phyloP scores from a whole-genome alignment of 768 basidiomycete genomes.

The Boletus patriciae region DNA sequence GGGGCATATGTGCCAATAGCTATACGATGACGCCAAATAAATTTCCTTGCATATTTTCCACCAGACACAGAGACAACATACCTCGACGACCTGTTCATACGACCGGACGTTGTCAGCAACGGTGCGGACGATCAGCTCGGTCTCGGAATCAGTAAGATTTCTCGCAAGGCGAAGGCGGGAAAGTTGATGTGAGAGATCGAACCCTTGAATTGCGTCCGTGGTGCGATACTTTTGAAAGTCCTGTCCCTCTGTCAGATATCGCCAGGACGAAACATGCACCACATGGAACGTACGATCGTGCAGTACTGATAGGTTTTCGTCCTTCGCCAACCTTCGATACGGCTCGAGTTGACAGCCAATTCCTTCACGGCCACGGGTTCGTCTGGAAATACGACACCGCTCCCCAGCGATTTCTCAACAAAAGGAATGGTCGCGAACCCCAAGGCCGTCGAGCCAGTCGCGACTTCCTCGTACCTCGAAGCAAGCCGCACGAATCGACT shows the following conservation, averaged over 20 bases:
- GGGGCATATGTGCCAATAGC: slow-evolving; percentile 78
- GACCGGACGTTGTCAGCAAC: slow-evolving; percentile 69
- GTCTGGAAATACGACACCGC: slow-evolving; percentile 78
- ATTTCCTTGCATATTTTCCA: no score
- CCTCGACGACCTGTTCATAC: slow-evolving; percentile 91
- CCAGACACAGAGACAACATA: slow-evolving; percentile 31
- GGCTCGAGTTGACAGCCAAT: slow-evolving; percentile 68
- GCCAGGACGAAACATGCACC: not conserved
- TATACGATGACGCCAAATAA: slow-evolving; percentile 31
- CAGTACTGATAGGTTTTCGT: slow-evolving; percentile 79
- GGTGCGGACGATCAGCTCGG: slow-evolving; percentile 68
- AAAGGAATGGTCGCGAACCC: slow-evolving; percentile 66
- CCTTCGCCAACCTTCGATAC: slow-evolving; percentile 92
- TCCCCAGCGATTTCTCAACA: slow-evolving; percentile 55
- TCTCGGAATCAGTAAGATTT: slow-evolving; percentile 71
- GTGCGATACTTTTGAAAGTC: slow-evolving; percentile 61
- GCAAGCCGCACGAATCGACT: slow-evolving; percentile 85
- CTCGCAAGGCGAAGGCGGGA: slow-evolving; percentile 75
- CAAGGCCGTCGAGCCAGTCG: slow-evolving; percentile 66
- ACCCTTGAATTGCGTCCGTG: slow-evolving; percentile 64
- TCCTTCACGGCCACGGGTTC: slow-evolving; percentile 67
- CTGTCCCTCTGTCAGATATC: slow-evolving; percentile 39
- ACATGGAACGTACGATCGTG: slow-evolving; percentile 53
- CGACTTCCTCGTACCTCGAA: slow-evolving; percentile 88
- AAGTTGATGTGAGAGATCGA: slow-evolving; percentile 87